Base-by-base conservation (phyloP, 495 filamentous ascomycete genomes). In the Penicillium taxi region DNA sequence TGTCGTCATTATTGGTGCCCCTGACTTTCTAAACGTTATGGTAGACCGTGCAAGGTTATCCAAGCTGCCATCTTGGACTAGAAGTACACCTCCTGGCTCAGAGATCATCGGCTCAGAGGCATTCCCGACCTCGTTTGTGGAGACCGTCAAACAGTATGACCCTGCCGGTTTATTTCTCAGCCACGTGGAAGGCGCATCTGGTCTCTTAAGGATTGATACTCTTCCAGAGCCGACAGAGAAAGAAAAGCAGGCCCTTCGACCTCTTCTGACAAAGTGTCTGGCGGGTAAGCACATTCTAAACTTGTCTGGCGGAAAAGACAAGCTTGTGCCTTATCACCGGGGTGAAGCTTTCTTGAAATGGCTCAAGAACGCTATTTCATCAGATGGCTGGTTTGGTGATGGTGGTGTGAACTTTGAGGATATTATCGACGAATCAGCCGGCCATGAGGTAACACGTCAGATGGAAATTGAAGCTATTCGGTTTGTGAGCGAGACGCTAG, bases 1-100 rank as follows among this genome's bases (percentile, higher is more conserved):
- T 0, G 74, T 93, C 6, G 67, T 84, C 16, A 72, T 95, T 22
- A 83, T 98, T 35, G 91, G 90, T 11, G 94, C 86, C 56, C 86
- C 90, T 0, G 90, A 98, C 61, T 94, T 81, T 50, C 72, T 79
- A 42, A 65, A 81, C 56, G 62, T 95, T 15, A 79, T 94, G 74
- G 67, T 66, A 12, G 80, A 91, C 49, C 84, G 88, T 5, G 88
- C 88, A 1, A 63, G 74, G 15, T 62, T 81, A 27, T 88, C 85
- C 0, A 86, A 82, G 47, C 62, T 84, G 9, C 51, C 71, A 5
- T 75, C 78, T 0, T 86, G 70, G 63, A 75, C 70, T 0, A 53
- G 64, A 13, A 58, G 56, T 24, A 52, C 66, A 12, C 70, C 70
- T 0, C 69, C 70, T 5, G 86, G 84, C 2, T 64, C 66, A 0